A percentile compares a stretch with the other conserved stretches of the same genome.
Conservation (phyloP, 805 yeast species). For the Limtongia smithiae region DNA sequence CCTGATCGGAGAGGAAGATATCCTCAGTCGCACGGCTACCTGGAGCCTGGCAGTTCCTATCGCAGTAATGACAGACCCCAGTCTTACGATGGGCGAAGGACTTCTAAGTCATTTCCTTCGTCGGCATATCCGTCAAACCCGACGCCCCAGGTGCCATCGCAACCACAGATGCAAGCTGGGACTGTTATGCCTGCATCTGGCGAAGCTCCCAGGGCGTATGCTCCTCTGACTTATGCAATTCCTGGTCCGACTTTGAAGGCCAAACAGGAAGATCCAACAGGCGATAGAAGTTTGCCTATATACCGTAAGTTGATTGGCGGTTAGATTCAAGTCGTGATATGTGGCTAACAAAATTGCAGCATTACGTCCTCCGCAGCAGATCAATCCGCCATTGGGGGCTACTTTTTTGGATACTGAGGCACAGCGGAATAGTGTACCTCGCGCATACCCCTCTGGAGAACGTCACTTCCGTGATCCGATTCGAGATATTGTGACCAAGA, state of each 20-base stretch:
- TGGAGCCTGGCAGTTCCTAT: conserved; percentile 1
- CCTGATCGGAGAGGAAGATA: conserved; percentile 18
- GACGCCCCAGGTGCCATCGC: too few species aligned
- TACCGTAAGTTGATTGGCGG: conserved; percentile 19
- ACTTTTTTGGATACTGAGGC: conserved; percentile 29
- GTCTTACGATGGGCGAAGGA: not conserved
- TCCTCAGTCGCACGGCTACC: conserved; percentile 1
- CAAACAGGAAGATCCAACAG: conserved; percentile 21
- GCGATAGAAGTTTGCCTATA: conserved; percentile 25
- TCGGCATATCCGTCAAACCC: too few species aligned
- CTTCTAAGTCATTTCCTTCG: not conserved
- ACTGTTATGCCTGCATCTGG: not conserved
- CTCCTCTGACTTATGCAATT: conserved; percentile 29
- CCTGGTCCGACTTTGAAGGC: conserved; percentile 25
- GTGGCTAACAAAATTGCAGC: conserved; percentile 12
- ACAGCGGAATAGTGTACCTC: conserved; percentile 29
- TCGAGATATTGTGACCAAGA: conserved; percentile 14
- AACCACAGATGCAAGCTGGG: not conserved
- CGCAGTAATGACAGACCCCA: not conserved
- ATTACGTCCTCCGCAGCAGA: conserved; percentile 29
- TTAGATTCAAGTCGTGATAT: too few species aligned
- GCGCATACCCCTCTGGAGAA: conserved; percentile 1
- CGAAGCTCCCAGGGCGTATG: conserved; percentile 29
- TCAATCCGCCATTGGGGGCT: conserved; percentile 26
- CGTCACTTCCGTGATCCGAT: conserved; percentile 20